Evolutionary conservation across 2,329 filamentous ascomycete species (phyloP).

Genomic region (Fusarium proliferatum): DNA sequence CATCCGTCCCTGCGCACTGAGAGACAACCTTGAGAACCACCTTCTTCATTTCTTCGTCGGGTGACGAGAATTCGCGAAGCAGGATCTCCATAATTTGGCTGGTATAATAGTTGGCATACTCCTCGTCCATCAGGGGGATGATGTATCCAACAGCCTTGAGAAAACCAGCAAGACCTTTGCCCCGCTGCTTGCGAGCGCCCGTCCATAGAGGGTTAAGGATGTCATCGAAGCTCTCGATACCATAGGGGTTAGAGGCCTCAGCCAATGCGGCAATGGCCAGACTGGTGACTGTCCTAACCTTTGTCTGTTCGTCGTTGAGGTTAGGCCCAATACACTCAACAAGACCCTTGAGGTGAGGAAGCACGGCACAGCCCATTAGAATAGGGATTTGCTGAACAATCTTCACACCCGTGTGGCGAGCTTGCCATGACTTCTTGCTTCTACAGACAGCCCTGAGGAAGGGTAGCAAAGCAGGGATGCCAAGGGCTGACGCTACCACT

Average conservation of each 20-base stretch:
- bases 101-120: slow-evolving; percentile 99
- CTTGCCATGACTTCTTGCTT: slow-evolving; percentile 99
- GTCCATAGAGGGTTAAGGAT: slow-evolving; percentile 98
- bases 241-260: slow-evolving; percentile 96
- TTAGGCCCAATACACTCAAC: slow-evolving; percentile 98
- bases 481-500: slow-evolving; percentile 94
- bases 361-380: slow-evolving; percentile 95
- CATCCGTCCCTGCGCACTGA: slow-evolving; percentile 92
- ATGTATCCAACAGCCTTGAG: slow-evolving; percentile 98
- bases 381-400: slow-evolving; percentile 99
- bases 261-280: slow-evolving; percentile 94
- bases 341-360: slow-evolving; percentile 93
- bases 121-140: slow-evolving; percentile 98
- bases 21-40: slow-evolving; percentile 97
- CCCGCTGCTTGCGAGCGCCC: slow-evolving; percentile 93
- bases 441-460: slow-evolving; percentile 96
- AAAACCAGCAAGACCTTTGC: slow-evolving; percentile 95
- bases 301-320: slow-evolving; percentile 96
- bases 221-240: slow-evolving; percentile 98
- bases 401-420: slow-evolving; percentile 96
- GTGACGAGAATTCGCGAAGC: slow-evolving; percentile 93
- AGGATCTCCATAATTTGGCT: slow-evolving; percentile 99
- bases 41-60: slow-evolving; percentile 99
- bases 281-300: slow-evolving; percentile 95
- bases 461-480: slow-evolving; percentile 92